These are phyloP conservation scores for Russula olivacea DNA, from an alignment of 768 basidiomycete species.

Conservation along the genomic window DNA sequence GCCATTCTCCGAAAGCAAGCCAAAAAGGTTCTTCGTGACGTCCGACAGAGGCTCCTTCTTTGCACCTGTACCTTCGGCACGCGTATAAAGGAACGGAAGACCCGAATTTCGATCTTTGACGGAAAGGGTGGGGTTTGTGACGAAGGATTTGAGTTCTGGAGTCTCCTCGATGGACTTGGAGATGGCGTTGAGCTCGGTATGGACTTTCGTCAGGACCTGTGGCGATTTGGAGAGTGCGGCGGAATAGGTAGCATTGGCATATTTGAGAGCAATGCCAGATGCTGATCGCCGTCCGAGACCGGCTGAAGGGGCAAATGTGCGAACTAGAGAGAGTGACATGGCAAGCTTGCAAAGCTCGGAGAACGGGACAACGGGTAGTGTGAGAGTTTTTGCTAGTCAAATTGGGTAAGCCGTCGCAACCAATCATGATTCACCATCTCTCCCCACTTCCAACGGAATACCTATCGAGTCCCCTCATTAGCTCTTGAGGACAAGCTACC, in stretches of 20 bases:
- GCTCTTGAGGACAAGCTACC: too few species aligned
- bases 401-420: background rate
- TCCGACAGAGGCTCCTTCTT: conserved; percentile 79
- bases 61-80: conserved; percentile 51
- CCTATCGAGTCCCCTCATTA: too few species aligned
- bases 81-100: conserved; percentile 60
- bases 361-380: background rate
- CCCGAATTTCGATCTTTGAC: conserved; percentile 65
- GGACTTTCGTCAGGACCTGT: conserved; percentile 76
- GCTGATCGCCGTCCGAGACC: conserved; percentile 65
- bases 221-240: conserved; percentile 82
- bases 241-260: conserved; percentile 75
- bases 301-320: conserved; percentile 41
- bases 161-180: conserved; percentile 60
- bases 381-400: background rate
- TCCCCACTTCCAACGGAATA: too few species aligned
- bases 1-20: conserved; percentile 88
- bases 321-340: conserved; percentile 55
- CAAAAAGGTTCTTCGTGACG: conserved; percentile 87
- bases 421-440: too few species aligned
- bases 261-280: conserved; percentile 73
- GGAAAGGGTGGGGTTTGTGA: conserved; percentile 90
- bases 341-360: conserved; percentile 28
- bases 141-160: conserved; percentile 61
- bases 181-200: conserved; percentile 72